Conservation (phyloP, 108 stramenopile genomes). For the Cyclotella baltica region DNA sequence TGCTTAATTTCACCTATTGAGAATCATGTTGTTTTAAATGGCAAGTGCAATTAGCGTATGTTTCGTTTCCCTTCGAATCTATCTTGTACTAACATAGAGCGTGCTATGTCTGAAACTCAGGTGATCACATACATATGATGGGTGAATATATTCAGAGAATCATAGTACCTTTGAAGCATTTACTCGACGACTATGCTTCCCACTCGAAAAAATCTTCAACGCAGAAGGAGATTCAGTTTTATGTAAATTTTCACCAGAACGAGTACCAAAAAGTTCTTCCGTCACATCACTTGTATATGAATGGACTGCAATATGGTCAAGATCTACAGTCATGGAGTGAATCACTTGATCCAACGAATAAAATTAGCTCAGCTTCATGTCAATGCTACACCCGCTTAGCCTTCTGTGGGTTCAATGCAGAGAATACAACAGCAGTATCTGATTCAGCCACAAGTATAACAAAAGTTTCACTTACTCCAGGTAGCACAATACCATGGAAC, state of each 20-base stretch:
- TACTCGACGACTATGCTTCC: conserved; percentile 4
- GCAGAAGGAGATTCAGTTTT: conserved; percentile 9
- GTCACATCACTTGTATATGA: conserved; percentile 24
- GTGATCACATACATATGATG: conserved; percentile 43
- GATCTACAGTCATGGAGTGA: conserved; percentile 23
- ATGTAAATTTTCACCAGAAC: conserved; percentile 10
- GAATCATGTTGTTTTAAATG: conserved; percentile 40
- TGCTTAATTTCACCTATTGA: conserved; percentile 27
- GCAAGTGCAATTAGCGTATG: too few relatives aligned
- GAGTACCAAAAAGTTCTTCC: conserved; percentile 2
- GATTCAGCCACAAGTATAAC: not conserved
- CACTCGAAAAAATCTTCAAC: not conserved
- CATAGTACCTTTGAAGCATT: not conserved
- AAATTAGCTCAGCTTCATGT: not conserved
- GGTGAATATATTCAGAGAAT: conserved; percentile 41
- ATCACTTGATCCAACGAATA: not conserved
- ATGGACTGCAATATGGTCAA: conserved; percentile 12
- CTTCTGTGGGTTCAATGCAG: conserved; percentile 13
- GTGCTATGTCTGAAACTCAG: too few relatives aligned
- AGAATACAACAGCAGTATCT: not conserved
- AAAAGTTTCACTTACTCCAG: not conserved
- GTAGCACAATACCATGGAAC: not conserved
- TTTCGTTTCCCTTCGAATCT: too few relatives aligned
- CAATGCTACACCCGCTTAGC: conserved; percentile 15
- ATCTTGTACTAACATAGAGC: too few relatives aligned